phyloP scores from a whole-genome alignment of 1,284 basidiomycete species.

The Trichosporon inkin region DNA sequence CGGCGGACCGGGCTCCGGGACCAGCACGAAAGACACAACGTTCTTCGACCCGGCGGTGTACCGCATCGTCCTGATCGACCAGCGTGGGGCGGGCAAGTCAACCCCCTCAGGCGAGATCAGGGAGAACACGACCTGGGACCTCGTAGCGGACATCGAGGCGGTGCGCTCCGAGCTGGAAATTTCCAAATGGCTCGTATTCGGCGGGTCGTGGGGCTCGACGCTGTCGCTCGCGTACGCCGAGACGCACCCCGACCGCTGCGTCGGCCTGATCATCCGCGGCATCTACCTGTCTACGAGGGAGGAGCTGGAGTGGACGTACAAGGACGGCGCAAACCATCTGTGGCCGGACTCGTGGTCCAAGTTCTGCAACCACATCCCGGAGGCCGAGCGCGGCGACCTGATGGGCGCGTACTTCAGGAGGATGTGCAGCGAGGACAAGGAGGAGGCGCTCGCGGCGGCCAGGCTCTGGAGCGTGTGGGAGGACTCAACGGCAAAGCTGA shows the following conservation, averaged over 20 bases:
- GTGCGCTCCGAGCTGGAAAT: constrained; percentile 67
- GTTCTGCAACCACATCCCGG: constrained; percentile 74
- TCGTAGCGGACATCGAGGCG: constrained; percentile 84
- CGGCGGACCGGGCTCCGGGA: constrained; percentile 38
- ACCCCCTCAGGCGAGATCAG: constrained; percentile 74
- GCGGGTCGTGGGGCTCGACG: constrained; percentile 89
- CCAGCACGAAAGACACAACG: constrained; percentile 58
- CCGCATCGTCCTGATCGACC: constrained; percentile 65
- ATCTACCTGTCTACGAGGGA: constrained; percentile 82
- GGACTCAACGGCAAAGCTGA: constrained; percentile 75
- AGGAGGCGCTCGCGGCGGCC: constrained; percentile 60
- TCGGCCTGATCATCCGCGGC: constrained; percentile 77
- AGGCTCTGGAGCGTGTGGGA: constrained; percentile 75
- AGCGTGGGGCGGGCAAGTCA: constrained; percentile 78
- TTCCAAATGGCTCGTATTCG: constrained; percentile 86
- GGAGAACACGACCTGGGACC: constrained; percentile 91
- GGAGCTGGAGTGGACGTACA: constrained; percentile 90
- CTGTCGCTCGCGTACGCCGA: constrained; percentile 84
- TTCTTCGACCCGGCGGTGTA: constrained; percentile 82
- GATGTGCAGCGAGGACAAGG: constrained; percentile 65
- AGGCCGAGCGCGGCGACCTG: constrained; percentile 70
- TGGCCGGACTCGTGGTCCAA: constrained; percentile 88
- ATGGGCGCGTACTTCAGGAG: constrained; percentile 70
- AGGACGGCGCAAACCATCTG: constrained; percentile 55
- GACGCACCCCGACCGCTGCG: constrained; percentile 74